These are phyloP conservation scores for Gossypium armourianum DNA, from an alignment of 441 rosid species.

Conservation along the genomic window DNA sequence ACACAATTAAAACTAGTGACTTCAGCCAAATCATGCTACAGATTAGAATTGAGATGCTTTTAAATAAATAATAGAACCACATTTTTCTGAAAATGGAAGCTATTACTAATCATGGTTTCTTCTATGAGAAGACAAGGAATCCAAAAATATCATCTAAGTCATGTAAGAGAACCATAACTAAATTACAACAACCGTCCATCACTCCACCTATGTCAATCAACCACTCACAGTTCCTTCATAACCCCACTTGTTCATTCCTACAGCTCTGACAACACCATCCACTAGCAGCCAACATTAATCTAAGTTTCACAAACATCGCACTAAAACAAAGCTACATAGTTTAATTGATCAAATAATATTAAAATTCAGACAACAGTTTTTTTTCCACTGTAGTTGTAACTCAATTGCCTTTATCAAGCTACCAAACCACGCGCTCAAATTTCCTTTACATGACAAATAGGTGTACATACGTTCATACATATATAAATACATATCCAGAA, in stretches of 20 bases:
- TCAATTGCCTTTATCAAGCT: neutral
- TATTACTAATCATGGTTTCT: neutral
- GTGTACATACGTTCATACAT: neutral
- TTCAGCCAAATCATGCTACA: neutral
- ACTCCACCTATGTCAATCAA: neutral
- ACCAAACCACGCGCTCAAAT: neutral
- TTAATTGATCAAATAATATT: neutral
- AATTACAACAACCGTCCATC: neutral
- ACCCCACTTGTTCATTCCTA: neutral
- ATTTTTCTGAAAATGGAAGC: neutral
- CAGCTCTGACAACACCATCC: neutral
- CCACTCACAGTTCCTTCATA: neutral
- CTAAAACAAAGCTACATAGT: neutral
- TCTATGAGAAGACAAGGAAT: neutral
- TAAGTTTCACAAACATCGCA: neutral
- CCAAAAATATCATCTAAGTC: neutral
- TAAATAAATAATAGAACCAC: neutral
- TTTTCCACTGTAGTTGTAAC: neutral
- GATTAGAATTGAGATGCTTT: neutral
- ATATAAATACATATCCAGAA: neutral
- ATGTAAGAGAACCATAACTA: neutral
- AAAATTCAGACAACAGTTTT: neutral
- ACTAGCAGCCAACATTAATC: neutral
- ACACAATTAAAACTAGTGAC: conserved; percentile 7
- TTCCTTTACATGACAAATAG: neutral